phyloP scores from a whole-genome alignment of 2,329 filamentous ascomycete genomes.

The Lasiodiplodia citricola region DNA sequence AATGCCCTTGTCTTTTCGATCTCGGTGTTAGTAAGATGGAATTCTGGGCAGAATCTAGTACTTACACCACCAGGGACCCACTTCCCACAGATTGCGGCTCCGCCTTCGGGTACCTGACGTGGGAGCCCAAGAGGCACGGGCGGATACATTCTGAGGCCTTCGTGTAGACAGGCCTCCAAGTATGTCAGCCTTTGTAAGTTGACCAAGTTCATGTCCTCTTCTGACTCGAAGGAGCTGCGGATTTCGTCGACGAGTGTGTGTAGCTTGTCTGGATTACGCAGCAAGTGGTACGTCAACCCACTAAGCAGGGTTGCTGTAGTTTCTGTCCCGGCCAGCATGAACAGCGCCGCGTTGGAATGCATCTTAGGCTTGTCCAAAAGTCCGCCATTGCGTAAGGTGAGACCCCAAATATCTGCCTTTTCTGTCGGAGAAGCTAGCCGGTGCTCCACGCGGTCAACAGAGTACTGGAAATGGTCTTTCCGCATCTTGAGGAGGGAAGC shows the following conservation, averaged over 20 bases:
- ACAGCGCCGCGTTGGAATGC: constrained; percentile 23
- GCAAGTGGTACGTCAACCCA: constrained; percentile 41
- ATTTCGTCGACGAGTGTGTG: not conserved
- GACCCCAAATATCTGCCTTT: constrained; percentile 45
- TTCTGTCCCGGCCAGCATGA: constrained; percentile 36
- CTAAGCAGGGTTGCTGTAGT: constrained; percentile 38
- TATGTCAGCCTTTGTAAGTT: not conserved
- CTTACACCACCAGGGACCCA: constrained; percentile 32
- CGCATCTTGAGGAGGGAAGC: not conserved
- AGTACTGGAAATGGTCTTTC: not conserved
- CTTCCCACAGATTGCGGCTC: constrained; percentile 34
- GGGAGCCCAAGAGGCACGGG: constrained; percentile 46
- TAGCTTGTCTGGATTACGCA: not conserved
- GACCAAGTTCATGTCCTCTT: not conserved
- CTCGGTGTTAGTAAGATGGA: not conserved
- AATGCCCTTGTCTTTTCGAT: not conserved
- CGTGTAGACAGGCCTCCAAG: constrained; percentile 40
- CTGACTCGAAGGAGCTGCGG: not conserved
- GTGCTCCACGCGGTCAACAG: constrained; percentile 31
- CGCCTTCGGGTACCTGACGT: constrained; percentile 34
- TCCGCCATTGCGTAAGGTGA: constrained; percentile 37
- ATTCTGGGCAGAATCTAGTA: constrained; percentile 1
- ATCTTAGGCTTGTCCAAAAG: constrained; percentile 27
- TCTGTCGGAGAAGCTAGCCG: constrained; percentile 29
- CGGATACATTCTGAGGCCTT: constrained; percentile 51